Conservation (phyloP, 2,329 filamentous ascomycete species). For the Aureobasidium zeae region DNA sequence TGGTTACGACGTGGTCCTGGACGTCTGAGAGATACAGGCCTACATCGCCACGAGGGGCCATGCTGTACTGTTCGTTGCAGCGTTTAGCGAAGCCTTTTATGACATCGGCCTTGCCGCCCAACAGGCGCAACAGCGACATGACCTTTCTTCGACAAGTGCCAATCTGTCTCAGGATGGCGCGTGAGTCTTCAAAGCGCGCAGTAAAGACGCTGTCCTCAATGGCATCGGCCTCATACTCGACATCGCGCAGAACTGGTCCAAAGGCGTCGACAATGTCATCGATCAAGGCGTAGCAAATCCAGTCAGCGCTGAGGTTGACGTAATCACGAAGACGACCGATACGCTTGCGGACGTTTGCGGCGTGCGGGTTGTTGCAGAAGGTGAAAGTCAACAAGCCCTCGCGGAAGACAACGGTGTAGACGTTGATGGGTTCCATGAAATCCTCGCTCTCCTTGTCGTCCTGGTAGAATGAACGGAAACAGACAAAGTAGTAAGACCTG, state of each 20-base stretch:
- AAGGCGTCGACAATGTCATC: constrained; percentile 98
- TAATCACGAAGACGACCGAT: constrained; percentile 92
- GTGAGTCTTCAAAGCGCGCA: constrained; percentile 81
- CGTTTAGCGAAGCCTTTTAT: constrained; percentile 96
- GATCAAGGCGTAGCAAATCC: constrained; percentile 98
- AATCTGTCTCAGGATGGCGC: constrained; percentile 76
- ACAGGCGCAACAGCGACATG: constrained; percentile 82
- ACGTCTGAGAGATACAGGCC: constrained; percentile 95
- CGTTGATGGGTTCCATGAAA: constrained; percentile 89
- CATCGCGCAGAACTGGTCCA: constrained; percentile 75
- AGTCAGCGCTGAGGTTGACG: constrained; percentile 87
- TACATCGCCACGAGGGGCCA: constrained; percentile 92
- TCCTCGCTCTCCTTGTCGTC: constrained; percentile 68
- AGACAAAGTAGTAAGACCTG: constrained; percentile 95
- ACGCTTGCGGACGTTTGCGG: constrained; percentile 78
- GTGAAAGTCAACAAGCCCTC: constrained; percentile 94
- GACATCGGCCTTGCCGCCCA: constrained; percentile 97
- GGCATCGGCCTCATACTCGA: constrained; percentile 79
- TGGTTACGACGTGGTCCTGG: constrained; percentile 97
- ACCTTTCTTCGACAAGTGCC: constrained; percentile 88
- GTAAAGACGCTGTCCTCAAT: constrained; percentile 96
- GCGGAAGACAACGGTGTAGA: constrained; percentile 93
- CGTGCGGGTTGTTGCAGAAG: constrained; percentile 78
- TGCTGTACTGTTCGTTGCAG: constrained; percentile 94
- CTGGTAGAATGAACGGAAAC: constrained; percentile 87